Conservation (phyloP, 805 yeast genomes). For the Candida koratica region DNA sequence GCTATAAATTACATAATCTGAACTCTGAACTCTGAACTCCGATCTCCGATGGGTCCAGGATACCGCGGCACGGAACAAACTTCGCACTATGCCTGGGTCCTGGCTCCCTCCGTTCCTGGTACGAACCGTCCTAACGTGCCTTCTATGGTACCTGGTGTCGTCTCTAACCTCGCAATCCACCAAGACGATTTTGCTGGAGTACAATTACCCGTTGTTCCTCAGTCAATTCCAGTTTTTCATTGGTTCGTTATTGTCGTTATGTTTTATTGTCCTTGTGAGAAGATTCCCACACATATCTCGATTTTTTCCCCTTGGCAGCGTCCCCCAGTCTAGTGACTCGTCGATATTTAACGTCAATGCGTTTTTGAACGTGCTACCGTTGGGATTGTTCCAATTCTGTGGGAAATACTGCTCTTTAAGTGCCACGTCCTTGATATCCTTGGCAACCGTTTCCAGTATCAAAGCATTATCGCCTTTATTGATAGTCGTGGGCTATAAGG, state of each 20-base stretch:
- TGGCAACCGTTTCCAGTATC: constrained; percentile 69
- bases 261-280: constrained; percentile 34
- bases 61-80: too few relatives aligned
- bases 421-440: constrained; percentile 62
- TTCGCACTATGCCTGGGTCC: neutral
- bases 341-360: constrained; percentile 27
- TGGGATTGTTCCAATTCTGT: constrained; percentile 61
- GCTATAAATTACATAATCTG: too few relatives aligned
- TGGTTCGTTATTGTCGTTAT: constrained; percentile 42
- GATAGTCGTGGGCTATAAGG: constrained; percentile 53
- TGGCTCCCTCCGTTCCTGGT: constrained; percentile 32
- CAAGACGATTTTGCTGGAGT: constrained; percentile 48
- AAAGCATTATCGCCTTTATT: constrained; percentile 64
- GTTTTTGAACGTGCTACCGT: constrained; percentile 50
- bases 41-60: too few relatives aligned
- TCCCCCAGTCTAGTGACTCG: constrained; percentile 36
- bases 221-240: constrained; percentile 62
- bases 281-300: constrained; percentile 25
- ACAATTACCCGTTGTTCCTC: constrained; percentile 59
- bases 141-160: constrained; percentile 59
- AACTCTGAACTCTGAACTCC: too few relatives aligned
- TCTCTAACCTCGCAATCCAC: constrained; percentile 64
- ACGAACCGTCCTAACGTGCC: constrained; percentile 41
- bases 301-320: constrained; percentile 51
- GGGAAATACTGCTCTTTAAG: constrained; percentile 61